phyloP scores from a whole-genome alignment of 2,329 filamentous ascomycete species.

The Cadophora malorum region DNA sequence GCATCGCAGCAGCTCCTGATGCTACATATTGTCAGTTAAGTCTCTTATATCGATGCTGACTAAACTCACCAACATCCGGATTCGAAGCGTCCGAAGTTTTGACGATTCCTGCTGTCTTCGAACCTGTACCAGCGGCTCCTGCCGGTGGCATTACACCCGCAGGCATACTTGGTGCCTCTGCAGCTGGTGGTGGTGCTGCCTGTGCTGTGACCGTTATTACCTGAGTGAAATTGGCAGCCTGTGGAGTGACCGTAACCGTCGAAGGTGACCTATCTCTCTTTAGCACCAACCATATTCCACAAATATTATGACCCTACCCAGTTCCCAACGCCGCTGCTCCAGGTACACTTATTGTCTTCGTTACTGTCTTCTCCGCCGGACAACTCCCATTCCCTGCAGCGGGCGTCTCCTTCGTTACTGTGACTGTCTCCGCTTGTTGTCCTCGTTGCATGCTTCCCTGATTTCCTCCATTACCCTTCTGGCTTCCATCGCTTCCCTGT shows the following conservation, averaged over 20 bases:
- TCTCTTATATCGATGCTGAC: not conserved
- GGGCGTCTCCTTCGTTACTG: constrained; percentile 46
- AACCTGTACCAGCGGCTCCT: constrained; percentile 23
- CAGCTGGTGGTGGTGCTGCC: constrained; percentile 8
- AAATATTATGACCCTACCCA: constrained; percentile 21
- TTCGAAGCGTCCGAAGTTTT: constrained; percentile 20
- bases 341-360: constrained; percentile 36
- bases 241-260: constrained; percentile 39
- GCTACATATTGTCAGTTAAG: constrained; percentile 18
- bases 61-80: constrained; percentile 16
- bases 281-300: constrained; percentile 16
- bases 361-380: constrained; percentile 35
- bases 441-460: not conserved
- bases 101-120: constrained; percentile 18
- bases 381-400: constrained; percentile 31
- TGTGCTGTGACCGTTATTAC: constrained; percentile 31
- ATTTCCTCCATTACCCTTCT: constrained; percentile 17
- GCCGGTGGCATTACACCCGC: constrained; percentile 9
- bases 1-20: constrained; percentile 12
- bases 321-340: constrained; percentile 33
- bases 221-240: constrained; percentile 37
- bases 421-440: constrained; percentile 38
- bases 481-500: not conserved
- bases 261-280: constrained; percentile 36
- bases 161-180: constrained; percentile 20